Conservation (phyloP, 306 rosid genomes). For the Arachis stenosperma region DNA sequence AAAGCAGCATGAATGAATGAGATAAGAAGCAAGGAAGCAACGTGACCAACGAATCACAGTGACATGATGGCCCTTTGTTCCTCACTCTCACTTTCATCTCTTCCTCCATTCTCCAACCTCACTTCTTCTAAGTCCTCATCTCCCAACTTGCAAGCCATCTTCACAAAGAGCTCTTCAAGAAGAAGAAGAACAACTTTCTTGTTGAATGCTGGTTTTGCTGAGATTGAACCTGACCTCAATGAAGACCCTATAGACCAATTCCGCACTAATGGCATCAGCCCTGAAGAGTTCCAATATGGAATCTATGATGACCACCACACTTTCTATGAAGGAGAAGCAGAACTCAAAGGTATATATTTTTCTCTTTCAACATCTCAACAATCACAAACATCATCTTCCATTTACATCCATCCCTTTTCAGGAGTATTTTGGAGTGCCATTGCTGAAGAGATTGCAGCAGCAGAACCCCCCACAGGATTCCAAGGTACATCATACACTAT, state of each 20-base stretch:
- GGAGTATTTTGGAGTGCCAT: constrained; percentile 82
- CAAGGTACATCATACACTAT: constrained; percentile 56
- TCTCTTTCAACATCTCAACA: too few relatives aligned
- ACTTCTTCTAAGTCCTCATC: constrained; percentile 19
- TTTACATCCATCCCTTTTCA: constrained; percentile 26
- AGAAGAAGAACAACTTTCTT: constrained; percentile 33
- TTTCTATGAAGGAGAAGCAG: constrained; percentile 64
- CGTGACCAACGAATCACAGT: background rate
- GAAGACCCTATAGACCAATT: constrained; percentile 77
- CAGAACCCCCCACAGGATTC: constrained; percentile 89
- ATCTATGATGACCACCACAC: constrained; percentile 85
- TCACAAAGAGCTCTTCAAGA: constrained; percentile 37
- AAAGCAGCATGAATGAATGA: too few relatives aligned
- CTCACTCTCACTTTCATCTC: constrained; percentile 43
- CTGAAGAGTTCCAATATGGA: constrained; percentile 82
- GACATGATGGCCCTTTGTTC: constrained; percentile 62
- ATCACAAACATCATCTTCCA: constrained; percentile 18
- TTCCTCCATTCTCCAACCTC: constrained; percentile 51
- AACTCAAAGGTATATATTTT: constrained; percentile 44
- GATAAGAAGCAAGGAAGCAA: too few relatives aligned
- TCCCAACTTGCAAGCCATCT: constrained; percentile 40
- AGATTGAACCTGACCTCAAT: constrained; percentile 80
- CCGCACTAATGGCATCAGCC: constrained; percentile 60
- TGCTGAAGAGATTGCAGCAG: constrained; percentile 58
- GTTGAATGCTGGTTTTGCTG: constrained; percentile 67